Base-by-base conservation (phyloP, 305 asterid genomes). In the Fraxinus sp. region DNA sequence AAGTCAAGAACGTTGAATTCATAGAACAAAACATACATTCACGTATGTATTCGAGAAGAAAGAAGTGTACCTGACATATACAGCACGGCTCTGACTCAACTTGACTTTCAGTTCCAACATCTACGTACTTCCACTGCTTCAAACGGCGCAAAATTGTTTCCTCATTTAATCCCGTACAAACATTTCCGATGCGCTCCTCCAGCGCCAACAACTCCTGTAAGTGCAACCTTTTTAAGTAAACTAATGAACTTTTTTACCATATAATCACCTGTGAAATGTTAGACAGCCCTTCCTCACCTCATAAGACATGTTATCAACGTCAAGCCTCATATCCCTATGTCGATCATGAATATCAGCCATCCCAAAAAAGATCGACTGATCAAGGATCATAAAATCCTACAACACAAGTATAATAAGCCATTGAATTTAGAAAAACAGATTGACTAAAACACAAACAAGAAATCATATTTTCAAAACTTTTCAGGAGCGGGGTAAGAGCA, bases 301-400 rank as follows among this genome's bases (percentile, higher is more conserved):
- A 55, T 96, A 95, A 16, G 99, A 94, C 99, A 96, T 96, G 91
- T 94, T 92, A 85, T 96, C 99, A 14, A 94, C 96, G 75, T 96
- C 98, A 71, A 96, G 88, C 77, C 99, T 95, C 99, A 96, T 94
- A 79, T 95, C 99, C 79, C 93, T 91, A 71, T 96, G 98, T 30
- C 91, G 92, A 64, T 96, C 99, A 24, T 91, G 92, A 13, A 90
- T 84, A 70, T 91, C 98, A 8, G 92, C 85, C 96, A 93, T 94
- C 81, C 98, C 98, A 43, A 90, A 87, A 80, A 94, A 83, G 77
- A 89, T 87, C 0, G 98, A 91, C 80, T 89, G 98, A 86, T 96
- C 96, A 36, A 96, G 98, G 39, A 96, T 79, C 98, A 93, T 92
- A 86, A 92, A 86, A 77, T 94, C 99, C 99, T 96, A 86, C 71